Base-by-base conservation (phyloP, 257 asterid genomes). In the Petunia secreta region DNA sequence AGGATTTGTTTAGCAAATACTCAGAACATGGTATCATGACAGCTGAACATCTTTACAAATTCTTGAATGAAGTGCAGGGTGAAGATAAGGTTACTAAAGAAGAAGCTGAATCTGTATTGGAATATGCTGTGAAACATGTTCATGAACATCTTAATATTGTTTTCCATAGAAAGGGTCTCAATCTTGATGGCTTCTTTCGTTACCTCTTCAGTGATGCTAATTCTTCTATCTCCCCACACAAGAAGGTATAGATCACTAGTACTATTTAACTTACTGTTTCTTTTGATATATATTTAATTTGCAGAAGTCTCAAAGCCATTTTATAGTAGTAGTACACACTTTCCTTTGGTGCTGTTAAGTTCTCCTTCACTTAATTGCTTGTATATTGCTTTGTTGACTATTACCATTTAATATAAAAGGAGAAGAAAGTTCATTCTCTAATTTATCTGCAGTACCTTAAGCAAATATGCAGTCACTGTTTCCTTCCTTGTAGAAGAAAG, bases 1-100 rank as follows among this genome's bases (percentile, higher is more conserved):
- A 86, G 67, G 81, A 75, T 6, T n/a, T 89, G 11, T 93, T 93
- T 54, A 78, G 81, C 1, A 82, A 46, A 2, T 89, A 85, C 83
- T 93, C 98, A 0, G 97, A 92, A 63, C 89, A 92, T 40, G 94
- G 92, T 1, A 5, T 41, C 0, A 92, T 93, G 97, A 84, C 75
- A 16, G 75, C 79, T 14, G 94, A 92, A 2, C 82, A 89, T 53
- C 85, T 93, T 6, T 87, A 85, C 69, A 77, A 57, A 75, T 91
- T 93, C 91, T 71, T 93, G 89, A 84, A 63, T 64, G 96, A 93
- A 68, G 89, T 89, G 4, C 98, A 93, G 63, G 90, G 90, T 5
- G 94, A 89, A 54, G 90, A 85, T 1, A 75, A 85, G 3, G 48
- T 89, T 60, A 86, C 86, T 16, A 5, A 25, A 25, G 92, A 87